Conservation (phyloP, 2,329 filamentous ascomycete genomes). For the Aspergillus chevalieri region DNA sequence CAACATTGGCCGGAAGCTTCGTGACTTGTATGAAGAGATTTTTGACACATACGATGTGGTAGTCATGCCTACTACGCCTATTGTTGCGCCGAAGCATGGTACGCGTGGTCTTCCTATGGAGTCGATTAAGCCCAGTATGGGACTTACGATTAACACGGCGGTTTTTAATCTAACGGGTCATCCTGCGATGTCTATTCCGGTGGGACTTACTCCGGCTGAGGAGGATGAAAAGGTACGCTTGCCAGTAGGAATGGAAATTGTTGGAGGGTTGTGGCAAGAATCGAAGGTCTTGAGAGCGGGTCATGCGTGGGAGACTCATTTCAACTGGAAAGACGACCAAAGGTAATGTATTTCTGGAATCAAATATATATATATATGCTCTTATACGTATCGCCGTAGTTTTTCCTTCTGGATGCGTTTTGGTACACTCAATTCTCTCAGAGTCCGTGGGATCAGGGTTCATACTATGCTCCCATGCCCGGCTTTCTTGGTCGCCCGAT, state of each 20-base stretch:
- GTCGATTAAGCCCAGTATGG: conserved; percentile 37
- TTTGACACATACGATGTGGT: conserved; percentile 38
- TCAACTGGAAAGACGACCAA: conserved; percentile 15
- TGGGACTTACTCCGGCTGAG: conserved; percentile 38
- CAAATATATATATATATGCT: background rate
- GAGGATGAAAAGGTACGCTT: conserved; percentile 27
- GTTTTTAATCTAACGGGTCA: conserved; percentile 55
- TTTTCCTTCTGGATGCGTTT: too few species aligned
- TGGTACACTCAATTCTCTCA: too few species aligned
- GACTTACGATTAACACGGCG: conserved; percentile 51
- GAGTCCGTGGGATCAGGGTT: too few species aligned
- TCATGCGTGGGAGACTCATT: conserved; percentile 19
- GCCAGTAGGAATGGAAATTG: conserved; percentile 52
- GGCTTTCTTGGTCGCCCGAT: too few species aligned
- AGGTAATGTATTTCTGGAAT: background rate
- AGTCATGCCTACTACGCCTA: conserved; percentile 34
- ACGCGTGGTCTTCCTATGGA: conserved; percentile 18
- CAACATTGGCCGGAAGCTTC: conserved; percentile 35
- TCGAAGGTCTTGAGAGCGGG: conserved; percentile 18
- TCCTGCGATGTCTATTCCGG: conserved; percentile 49
- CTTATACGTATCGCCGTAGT: too few species aligned
- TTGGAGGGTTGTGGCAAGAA: conserved; percentile 36
- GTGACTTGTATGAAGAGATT: conserved; percentile 34
- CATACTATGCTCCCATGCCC: too few species aligned
- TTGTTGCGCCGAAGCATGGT: conserved; percentile 21